Evolutionary conservation across 2,329 filamentous ascomycete species (phyloP).

Genomic region (Seiridium unicorne): DNA sequence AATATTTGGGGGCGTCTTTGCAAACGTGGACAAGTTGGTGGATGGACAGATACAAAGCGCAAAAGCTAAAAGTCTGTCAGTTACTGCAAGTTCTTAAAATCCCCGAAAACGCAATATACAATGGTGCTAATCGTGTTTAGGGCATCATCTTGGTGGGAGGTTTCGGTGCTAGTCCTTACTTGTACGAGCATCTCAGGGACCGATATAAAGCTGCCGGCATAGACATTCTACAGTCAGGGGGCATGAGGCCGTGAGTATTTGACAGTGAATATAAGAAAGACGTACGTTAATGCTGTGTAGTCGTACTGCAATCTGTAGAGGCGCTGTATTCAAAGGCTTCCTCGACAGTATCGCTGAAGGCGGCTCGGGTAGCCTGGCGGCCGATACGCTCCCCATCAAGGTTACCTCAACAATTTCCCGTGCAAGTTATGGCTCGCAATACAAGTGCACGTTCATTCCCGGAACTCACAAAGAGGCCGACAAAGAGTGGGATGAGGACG

Average conservation of each 20-base stretch:
- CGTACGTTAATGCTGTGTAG: background rate
- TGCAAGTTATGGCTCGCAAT: background rate
- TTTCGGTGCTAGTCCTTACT: background rate
- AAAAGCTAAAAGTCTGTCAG: background rate
- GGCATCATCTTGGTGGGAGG: constrained; percentile 4
- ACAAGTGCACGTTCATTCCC: background rate
- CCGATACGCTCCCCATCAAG: too few relatives aligned
- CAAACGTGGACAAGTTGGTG: background rate
- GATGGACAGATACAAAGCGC: background rate
- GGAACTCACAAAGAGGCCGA: background rate
- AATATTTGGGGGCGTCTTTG: background rate
- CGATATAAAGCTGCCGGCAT: background rate
- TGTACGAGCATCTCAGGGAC: background rate
- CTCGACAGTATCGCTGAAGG: too few relatives aligned
- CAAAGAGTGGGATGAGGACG: background rate
- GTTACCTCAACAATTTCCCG: background rate
- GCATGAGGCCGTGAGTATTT: background rate
- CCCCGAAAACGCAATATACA: background rate
- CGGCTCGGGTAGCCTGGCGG: too few relatives aligned
- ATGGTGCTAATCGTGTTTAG: background rate
- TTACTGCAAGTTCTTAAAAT: background rate
- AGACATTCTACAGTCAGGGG: background rate
- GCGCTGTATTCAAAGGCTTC: constrained; percentile 2
- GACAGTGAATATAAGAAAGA: background rate
- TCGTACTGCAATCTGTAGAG: constrained; percentile 3